Evolutionary conservation across 257 asterid species (phyloP), one percentile per base, ranked within the genome.

Genomic region (Leptodermis oblonga): DNA sequence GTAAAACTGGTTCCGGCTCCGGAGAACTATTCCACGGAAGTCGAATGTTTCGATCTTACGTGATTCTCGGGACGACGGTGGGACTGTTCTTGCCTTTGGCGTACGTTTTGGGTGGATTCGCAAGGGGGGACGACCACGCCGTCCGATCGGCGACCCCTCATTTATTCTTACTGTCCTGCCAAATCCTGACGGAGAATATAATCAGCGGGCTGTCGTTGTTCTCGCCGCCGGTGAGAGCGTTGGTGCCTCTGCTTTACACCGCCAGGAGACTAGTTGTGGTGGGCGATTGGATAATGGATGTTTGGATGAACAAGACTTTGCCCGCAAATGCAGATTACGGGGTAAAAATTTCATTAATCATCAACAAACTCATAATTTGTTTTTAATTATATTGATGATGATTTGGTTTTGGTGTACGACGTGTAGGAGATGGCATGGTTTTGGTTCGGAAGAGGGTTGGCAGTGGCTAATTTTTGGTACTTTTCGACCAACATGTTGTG

Each of bases 21-120:
- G 34, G 34, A 33, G 90, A 88, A 53, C 67, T 90, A 46, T 87
- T 90, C n/a, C 80, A 68, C 1, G 97, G 95, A n/a, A 75, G 87
- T 67, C 42, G 80, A 18, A 7, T 85, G 1, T 90, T 88, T 37
- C 73, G 97, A 15, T 0, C 62, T 17, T 90, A 90, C 13, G 86
- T 90, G 51, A 56, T 93, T 5, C 54, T 73, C 18, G 97, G 97
- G 23, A 90, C 96, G 0, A 78, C 85, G 0, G 78, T 87, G 0
- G 98, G 97, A 2, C 49, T 90, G 69, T 90, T 93, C 75, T 49
- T 93, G 74, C 97, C 98, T 4, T 68, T 90, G 80, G 98, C 98
- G 12, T 93, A 88, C 72, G 96, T 87, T 13, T 71, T 93, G 65
- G 98, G 98, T 20, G 97, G 97, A 3, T 90, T 90, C 73, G 98